Evolutionary conservation across 2,329 filamentous ascomycete genomes (phyloP), one percentile per base, ranked within the genome.

Genomic region (Fusarium sublunatum): DNA sequence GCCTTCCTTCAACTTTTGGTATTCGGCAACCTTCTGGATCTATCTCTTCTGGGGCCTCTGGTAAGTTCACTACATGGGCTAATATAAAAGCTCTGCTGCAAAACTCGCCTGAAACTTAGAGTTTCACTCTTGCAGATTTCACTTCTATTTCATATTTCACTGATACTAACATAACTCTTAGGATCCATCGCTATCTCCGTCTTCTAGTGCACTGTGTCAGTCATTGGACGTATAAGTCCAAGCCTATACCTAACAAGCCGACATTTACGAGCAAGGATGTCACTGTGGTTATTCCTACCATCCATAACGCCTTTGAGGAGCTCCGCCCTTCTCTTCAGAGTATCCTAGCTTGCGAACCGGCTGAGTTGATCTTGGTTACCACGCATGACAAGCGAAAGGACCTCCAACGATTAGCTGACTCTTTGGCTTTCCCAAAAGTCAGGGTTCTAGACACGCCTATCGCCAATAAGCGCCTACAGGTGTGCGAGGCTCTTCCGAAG

Each of bases 401-500:
- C 49, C 84, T 94, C 19, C 79, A 89, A 71, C 80, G 82, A 63
- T 88, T 95, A 75, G 87, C 86, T 19, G 83, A 86, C 61, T 86
- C 87, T 24, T 77, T 90, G 32, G 74, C 75, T 39, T 78, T 80
- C 53, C 83, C 86, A 55, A 87, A 86, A 64, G 87, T 97, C 66
- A 85, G 87, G 53, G 88, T 96, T 39, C 82, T 94, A 65, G 89
- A 86, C 64, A 91, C 93, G 28, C 83, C 86, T 59, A 93, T 97
- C 73, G 93, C 94, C 68, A 98, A 98, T 81, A 98, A 98, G 82
- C 90, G 94, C 52, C 87, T 94, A 19, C 94, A 98, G 76, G 93
- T 98, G 74, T 96, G 92, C 76, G 87, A 92, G 73, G 94, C 93
- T 4, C 91, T 98, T 43, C 93, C 93, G 19, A 86, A 92, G 67